phyloP scores from a whole-genome alignment of 208 protist species.

The Trypanosoma caninum region DNA sequence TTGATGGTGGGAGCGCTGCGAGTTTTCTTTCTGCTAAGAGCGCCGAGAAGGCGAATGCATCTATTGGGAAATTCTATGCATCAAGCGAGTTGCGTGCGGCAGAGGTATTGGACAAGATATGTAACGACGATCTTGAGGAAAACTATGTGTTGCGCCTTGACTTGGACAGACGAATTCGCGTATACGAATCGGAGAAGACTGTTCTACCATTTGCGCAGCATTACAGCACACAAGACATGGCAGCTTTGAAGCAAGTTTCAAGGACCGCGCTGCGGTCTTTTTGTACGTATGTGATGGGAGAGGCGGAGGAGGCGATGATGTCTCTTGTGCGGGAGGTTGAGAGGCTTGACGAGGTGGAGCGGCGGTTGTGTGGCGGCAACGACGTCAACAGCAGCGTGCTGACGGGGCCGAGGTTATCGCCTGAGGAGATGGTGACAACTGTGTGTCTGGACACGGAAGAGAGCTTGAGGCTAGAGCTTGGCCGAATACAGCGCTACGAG shows the following conservation, averaged over 20 bases:
- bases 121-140: constrained; percentile 30
- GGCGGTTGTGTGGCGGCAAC: constrained; percentile 53
- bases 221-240: constrained; percentile 52
- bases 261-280: constrained; percentile 29
- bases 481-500: constrained; percentile 34
- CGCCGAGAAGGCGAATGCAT: constrained; percentile 33
- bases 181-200: constrained; percentile 34
- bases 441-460: constrained; percentile 23
- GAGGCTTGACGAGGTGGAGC: constrained; percentile 40
- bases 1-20: constrained; percentile 20
- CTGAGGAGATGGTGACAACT: constrained; percentile 10
- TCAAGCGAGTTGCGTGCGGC: constrained; percentile 67
- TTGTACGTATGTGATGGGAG: constrained; percentile 53
- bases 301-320: constrained; percentile 63
- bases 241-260: constrained; percentile 22
- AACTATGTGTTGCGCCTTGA: constrained; percentile 57
- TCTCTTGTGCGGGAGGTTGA: constrained; percentile 44
- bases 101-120: constrained; percentile 76
- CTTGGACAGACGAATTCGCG: constrained; percentile 50
- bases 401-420: background rate
- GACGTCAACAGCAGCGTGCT: background rate
- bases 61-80: constrained; percentile 36
- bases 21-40: constrained; percentile 53
- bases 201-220: constrained; percentile 26
- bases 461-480: constrained; percentile 28